phyloP scores from a whole-genome alignment of 1,139 yeast species.

The Dujonia santamariae region DNA sequence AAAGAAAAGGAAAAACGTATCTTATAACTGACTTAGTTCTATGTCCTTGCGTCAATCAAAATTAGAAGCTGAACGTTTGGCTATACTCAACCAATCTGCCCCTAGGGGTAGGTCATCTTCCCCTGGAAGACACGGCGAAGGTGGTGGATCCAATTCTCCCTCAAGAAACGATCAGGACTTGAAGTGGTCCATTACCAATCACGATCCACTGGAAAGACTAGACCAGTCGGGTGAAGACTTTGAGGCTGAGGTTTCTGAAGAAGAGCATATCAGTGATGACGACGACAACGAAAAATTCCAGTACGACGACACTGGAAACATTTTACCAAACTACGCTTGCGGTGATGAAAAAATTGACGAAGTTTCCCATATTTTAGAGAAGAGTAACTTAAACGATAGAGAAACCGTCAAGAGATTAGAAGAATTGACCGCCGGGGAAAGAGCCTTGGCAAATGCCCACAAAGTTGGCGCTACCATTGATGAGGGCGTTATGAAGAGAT shows the following conservation, averaged over 20 bases:
- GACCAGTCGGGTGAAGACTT: constrained; percentile 18
- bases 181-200: constrained; percentile 48
- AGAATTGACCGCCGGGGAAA: constrained; percentile 55
- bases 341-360: constrained; percentile 45
- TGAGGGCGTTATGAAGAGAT: constrained; percentile 35
- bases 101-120: constrained; percentile 38
- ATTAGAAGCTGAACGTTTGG: constrained; percentile 44
- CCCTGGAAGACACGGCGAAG: constrained; percentile 28
- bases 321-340: constrained; percentile 58
- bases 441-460: constrained; percentile 60
- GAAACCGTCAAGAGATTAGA: constrained; percentile 49
- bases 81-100: constrained; percentile 38
- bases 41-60: constrained; percentile 39
- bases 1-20: too few species aligned
- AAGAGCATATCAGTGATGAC: constrained; percentile 64
- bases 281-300: constrained; percentile 55
- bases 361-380: constrained; percentile 43
- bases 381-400: constrained; percentile 38
- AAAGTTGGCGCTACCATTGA: constrained; percentile 50
- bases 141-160: constrained; percentile 33
- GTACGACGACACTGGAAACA: constrained; percentile 60
- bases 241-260: constrained; percentile 54
- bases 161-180: constrained; percentile 40
- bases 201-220: constrained; percentile 61
- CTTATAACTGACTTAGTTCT: too few species aligned